Evolutionary conservation across 208 protist genomes (phyloP).

Genomic region (Tritrichomonas foetus): DNA sequence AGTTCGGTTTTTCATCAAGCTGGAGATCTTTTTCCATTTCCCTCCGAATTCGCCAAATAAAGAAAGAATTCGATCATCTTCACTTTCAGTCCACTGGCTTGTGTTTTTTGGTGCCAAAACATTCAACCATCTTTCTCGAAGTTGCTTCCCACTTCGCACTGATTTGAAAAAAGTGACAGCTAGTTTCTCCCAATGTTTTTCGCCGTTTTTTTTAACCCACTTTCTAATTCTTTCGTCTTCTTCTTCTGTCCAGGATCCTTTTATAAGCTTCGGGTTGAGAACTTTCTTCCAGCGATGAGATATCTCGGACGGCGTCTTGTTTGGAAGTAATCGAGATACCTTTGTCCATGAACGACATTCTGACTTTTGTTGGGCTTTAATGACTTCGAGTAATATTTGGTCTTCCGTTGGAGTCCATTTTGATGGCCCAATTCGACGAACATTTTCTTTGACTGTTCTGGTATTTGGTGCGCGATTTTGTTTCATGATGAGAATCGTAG

Average conservation of each 20-base stretch:
- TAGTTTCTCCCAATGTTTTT: conserved; percentile 49
- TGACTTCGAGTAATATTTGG: no score
- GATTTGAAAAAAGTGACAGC: not conserved
- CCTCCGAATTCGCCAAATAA: not conserved
- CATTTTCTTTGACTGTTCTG: no score
- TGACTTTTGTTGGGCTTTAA: no score
- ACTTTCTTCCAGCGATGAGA: not conserved
- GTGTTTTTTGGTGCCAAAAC: no score
- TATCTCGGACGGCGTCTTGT: not conserved
- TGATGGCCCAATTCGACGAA: no score
- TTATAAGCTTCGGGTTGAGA: not conserved
- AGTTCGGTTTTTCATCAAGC: not conserved
- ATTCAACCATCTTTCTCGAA: conserved; percentile 45
- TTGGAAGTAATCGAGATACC: not conserved
- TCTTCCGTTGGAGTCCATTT: no score
- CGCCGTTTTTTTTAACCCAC: conserved; percentile 42
- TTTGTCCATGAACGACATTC: no score
- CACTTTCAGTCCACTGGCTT: no score
- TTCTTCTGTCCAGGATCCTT: conserved; percentile 6
- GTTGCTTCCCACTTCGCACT: conserved; percentile 54
- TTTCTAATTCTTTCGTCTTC: conserved; percentile 50
- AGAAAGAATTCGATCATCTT: no score
- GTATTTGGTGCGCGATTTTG: no score
- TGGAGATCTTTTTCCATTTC: not conserved
- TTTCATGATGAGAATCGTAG: no score